phyloP scores from a whole-genome alignment of 1,284 basidiomycete species.

The Leccinum subatratum region DNA sequence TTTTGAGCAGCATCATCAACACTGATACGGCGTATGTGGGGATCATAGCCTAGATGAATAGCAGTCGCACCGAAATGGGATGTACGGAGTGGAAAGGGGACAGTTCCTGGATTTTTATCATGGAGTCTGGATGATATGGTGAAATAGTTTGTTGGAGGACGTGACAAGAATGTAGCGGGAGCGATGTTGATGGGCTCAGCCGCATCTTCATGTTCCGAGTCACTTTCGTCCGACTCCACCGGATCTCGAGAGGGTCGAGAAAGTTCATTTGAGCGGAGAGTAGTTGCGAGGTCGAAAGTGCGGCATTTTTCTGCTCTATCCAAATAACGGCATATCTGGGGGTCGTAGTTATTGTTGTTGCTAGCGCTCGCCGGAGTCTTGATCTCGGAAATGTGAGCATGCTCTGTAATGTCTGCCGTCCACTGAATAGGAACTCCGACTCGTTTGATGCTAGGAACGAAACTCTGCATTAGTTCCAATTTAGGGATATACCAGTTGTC shows the following conservation, averaged over 20 bases:
- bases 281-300: too few relatives aligned
- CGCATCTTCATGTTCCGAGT: too few relatives aligned
- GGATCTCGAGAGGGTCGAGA: too few relatives aligned
- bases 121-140: background rate
- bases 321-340: too few relatives aligned
- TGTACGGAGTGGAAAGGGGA: background rate
- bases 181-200: too few relatives aligned
- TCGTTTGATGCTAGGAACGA: background rate
- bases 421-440: background rate
- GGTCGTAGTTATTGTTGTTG: background rate
- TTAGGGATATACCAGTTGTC: background rate
- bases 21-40: background rate
- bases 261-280: too few relatives aligned
- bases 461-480: background rate
- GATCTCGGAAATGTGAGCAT: background rate
- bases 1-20: background rate
- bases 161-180: too few relatives aligned
- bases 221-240: too few relatives aligned
- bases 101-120: background rate
- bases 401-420: background rate
- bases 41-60: background rate
- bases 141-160: background rate
- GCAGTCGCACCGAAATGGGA: background rate
- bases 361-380: background rate
- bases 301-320: too few relatives aligned